Evolutionary conservation across 305 asterid genomes (phyloP), one percentile per base, ranked within the genome.

Genomic region (Vinca major): DNA sequence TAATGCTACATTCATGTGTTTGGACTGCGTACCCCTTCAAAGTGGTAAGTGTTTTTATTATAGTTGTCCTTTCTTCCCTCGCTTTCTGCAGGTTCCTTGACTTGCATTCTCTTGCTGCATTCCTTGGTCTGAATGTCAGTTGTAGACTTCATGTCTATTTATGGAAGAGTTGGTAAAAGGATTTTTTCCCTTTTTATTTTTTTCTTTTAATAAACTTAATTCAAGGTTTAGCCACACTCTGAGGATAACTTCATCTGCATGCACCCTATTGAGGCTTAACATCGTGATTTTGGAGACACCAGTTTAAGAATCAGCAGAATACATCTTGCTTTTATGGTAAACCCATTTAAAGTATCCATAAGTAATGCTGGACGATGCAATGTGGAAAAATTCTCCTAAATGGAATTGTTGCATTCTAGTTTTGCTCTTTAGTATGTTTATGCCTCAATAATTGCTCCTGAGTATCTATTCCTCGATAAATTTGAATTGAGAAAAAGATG

Each of bases 1-100:
- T 78, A 85, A 87, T 73, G 96, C 89, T 66, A 90, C 95, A 49
- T 85, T 92, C 81, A 65, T 80, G 3, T 92, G 98, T 56, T 81
- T 79, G 21, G 94, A 86, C 8, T 92, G 98, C 70, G 79, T 73
- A 44, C 69, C 78, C 58, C 74, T 68, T 60, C 78, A 54, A 53
- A 75, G 65, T 60, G 86, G 98, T 89, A 63, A 80, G 82, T 62
- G 48, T 56, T 69, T 20, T 48, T 64, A 55, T 69, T 19, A 16
- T 71, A n/a, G 14, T 37, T 13, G 48, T 74, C 65, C 60, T 37
- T 65, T 21, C 63, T 36, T 65, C 69, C 51, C 65, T 39, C 40
- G 9, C 50, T 65, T 73, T 12, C 5, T 9, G 43, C 19, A 21
- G 9, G 36, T 47, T 17, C 53, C 54, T 56, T n/a, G 47, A 52